A percentile compares a stretch with the other conserved stretches of the same genome.
phyloP scores from a whole-genome alignment of 148 eudicot species.

The Rhododendron molle region DNA sequence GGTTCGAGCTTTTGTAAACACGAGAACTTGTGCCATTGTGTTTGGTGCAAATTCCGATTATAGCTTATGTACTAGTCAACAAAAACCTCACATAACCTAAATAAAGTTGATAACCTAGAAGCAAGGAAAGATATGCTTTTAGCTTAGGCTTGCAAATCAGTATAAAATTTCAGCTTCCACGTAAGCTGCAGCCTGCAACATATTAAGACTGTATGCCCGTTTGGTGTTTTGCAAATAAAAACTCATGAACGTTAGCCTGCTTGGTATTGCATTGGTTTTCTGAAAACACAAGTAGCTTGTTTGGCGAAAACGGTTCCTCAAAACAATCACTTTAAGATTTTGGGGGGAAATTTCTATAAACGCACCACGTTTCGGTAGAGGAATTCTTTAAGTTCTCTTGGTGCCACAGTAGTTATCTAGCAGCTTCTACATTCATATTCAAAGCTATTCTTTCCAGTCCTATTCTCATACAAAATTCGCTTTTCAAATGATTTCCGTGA shows the following conservation, averaged over 20 bases:
- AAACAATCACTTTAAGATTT: background rate
- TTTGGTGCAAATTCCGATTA: background rate
- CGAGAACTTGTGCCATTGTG: background rate
- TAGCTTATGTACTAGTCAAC: background rate
- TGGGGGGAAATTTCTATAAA: background rate
- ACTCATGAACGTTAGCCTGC: background rate
- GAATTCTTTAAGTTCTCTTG: background rate
- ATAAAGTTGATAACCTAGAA: background rate
- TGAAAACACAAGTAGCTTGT: background rate
- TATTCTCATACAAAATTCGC: background rate
- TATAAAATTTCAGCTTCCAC: background rate
- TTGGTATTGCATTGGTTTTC: background rate
- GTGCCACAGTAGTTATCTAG: background rate
- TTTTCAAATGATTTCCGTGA: slow-evolving; percentile 1
- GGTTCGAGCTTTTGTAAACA: background rate
- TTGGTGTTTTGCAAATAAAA: background rate
- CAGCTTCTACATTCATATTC: background rate
- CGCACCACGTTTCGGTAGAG: background rate
- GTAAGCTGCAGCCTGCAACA: background rate
- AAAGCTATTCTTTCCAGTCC: background rate
- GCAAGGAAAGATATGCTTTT: background rate
- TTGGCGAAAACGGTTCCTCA: background rate
- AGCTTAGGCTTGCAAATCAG: background rate
- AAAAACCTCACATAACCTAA: background rate
- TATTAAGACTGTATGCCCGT: background rate